phyloP scores from a whole-genome alignment of 805 yeast genomes.

The Lachancea dasiensis region DNA sequence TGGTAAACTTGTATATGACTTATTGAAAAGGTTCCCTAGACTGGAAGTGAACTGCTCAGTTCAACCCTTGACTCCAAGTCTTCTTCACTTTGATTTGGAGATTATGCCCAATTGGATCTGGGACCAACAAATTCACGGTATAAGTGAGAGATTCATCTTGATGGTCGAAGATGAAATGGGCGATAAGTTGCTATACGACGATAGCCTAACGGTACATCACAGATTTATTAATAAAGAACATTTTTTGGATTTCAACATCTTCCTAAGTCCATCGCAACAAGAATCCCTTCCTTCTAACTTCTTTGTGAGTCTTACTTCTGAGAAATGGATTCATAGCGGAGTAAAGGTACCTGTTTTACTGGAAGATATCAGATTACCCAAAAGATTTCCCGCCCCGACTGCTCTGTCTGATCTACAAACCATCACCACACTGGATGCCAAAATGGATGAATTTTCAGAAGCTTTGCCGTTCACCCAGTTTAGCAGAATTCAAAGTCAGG shows the following conservation, averaged over 20 bases:
- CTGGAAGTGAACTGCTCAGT: conserved; percentile 51
- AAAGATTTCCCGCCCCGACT: conserved; percentile 28
- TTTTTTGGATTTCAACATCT: conserved; percentile 56
- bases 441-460: conserved; percentile 41
- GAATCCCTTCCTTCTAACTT: conserved; percentile 57
- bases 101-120: conserved; percentile 72
- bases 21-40: conserved; percentile 69
- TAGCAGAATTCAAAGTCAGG: conserved; percentile 71
- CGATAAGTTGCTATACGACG: conserved; percentile 58
- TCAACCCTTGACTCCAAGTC: conserved; percentile 72
- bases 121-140: conserved; percentile 61
- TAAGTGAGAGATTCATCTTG: conserved; percentile 58
- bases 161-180: conserved; percentile 83
- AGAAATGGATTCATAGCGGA: conserved; percentile 79
- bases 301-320: conserved; percentile 67
- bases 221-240: conserved; percentile 49
- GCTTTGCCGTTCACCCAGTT: conserved; percentile 47
- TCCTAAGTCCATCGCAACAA: conserved; percentile 24
- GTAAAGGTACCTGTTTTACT: conserved; percentile 51
- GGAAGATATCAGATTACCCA: conserved; percentile 22
- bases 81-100: conserved; percentile 61
- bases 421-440: conserved; percentile 44
- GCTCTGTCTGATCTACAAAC: conserved; percentile 31
- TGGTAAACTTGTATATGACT: conserved; percentile 54
- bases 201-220: conserved; percentile 46